A percentile compares a stretch with the other conserved stretches of the same genome.
Conservation (phyloP, 352 stramenopile genomes). For the Pythium guiyangense region DNA sequence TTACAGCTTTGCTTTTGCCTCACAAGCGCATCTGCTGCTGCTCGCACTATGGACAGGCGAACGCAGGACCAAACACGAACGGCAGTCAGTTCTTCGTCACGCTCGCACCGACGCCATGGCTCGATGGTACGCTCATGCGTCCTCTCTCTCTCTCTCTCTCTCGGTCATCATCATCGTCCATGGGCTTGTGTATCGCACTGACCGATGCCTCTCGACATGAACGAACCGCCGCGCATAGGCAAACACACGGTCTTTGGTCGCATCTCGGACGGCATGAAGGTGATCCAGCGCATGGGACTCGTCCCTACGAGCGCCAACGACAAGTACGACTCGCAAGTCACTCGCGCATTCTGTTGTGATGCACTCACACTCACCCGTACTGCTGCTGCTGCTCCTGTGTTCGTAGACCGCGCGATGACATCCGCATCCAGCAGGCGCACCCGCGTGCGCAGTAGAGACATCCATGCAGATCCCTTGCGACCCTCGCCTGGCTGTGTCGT, state of each 20-base stretch:
- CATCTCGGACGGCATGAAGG: slow-evolving; percentile 91
- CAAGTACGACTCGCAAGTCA: slow-evolving; percentile 28
- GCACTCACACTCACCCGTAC: not conserved
- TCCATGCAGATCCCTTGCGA: not conserved
- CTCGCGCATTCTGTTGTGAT: not conserved
- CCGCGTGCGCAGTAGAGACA: slow-evolving; percentile 43
- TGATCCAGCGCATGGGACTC: slow-evolving; percentile 89
- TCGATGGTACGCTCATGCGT: slow-evolving; percentile 66
- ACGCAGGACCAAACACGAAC: slow-evolving; percentile 90
- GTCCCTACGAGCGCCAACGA: slow-evolving; percentile 88
- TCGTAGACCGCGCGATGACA: slow-evolving; percentile 72
- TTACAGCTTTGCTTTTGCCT: too few relatives aligned
- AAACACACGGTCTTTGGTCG: slow-evolving; percentile 94
- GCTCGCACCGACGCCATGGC: slow-evolving; percentile 89
- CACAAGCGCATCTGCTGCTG: not conserved
- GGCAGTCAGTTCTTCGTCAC: slow-evolving; percentile 95
- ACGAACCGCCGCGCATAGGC: slow-evolving; percentile 17
- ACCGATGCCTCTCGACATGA: too few relatives aligned
- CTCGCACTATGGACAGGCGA: slow-evolving; percentile 41
- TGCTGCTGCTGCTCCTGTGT: slow-evolving; percentile 1
- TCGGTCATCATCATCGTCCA: not conserved
- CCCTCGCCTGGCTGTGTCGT: too few relatives aligned
- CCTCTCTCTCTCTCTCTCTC: not conserved
- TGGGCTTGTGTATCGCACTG: too few relatives aligned
- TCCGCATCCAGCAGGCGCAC: slow-evolving; percentile 65